A percentile compares a stretch with the other conserved stretches of the same genome.
Evolutionary conservation across 83 land plant genomes (phyloP).

Genomic region (Isoetes engelmannii): DNA sequence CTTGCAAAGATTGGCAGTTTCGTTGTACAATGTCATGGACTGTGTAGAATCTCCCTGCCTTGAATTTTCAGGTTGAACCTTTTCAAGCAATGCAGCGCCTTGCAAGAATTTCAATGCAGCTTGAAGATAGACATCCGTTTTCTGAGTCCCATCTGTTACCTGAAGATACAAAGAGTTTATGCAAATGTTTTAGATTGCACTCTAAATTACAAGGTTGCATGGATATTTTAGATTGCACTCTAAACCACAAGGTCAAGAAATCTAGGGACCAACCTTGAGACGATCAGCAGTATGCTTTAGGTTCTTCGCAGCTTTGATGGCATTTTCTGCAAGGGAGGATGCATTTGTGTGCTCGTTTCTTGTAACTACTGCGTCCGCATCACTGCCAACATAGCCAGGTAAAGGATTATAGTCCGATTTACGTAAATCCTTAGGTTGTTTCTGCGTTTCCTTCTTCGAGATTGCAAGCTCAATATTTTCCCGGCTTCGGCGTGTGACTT

Average conservation of each 20-base stretch:
- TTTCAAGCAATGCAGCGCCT: slow-evolving; percentile 72
- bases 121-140: slow-evolving; percentile 59
- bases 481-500: too few relatives aligned
- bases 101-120: slow-evolving; percentile 89
- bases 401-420: background rate
- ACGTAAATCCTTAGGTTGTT: background rate
- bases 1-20: slow-evolving; percentile 92
- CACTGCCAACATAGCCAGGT: background rate
- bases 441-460: background rate
- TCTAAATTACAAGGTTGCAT: too few relatives aligned
- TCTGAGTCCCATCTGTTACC: slow-evolving; percentile 9
- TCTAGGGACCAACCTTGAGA: slow-evolving; percentile 49
- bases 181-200: background rate
- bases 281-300: slow-evolving; percentile 85
- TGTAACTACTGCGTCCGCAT: slow-evolving; percentile 14
- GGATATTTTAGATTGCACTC: too few relatives aligned
- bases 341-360: slow-evolving; percentile 40
- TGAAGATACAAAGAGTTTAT: background rate
- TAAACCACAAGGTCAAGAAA: too few relatives aligned
- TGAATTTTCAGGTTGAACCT: slow-evolving; percentile 35
- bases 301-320: slow-evolving; percentile 66
- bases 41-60: slow-evolving; percentile 42
- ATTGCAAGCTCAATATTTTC: background rate
- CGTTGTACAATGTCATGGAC: slow-evolving; percentile 48
- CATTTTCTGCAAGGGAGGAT: slow-evolving; percentile 23